Evolutionary conservation across 2,329 filamentous ascomycete genomes (phyloP), one percentile per base, ranked within the genome.

Genomic region (Phaeosphaeria sp.): DNA sequence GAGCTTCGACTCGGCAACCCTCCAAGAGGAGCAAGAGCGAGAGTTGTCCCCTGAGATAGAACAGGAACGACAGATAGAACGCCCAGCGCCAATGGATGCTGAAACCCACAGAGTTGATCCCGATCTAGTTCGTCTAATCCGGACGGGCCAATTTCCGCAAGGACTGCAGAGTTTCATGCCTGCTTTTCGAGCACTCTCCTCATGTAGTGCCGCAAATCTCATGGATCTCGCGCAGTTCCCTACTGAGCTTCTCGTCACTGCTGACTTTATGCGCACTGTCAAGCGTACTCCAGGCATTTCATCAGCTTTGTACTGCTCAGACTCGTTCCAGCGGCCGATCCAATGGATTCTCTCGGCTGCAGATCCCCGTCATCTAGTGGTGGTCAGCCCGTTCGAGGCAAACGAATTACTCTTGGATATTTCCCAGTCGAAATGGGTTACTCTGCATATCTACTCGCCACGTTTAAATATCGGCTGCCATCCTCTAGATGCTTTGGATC

Each of bases 21-120:
- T 90, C 0, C 76, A 85, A 2, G 87, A 91, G 64, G 89, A 92
- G 56, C 87, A 91, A 62, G 89, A 92, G 67, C 81, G 89, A 0
- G 89, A 91, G 60, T 77, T 92, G 0, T 80, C 85, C 0, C 87
- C 86, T 0, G 89, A 92, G 59, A 81, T 85, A 0, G 86, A 91
- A 62, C 75, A 83, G 22, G 86, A 91, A 64, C 77, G 81, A 1
- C 76, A 90, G 49, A 63, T 85, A 0, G 78, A 90, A 60, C 78
- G 77, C 1, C 84, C 86, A 0, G 66, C 71, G 0, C 56, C 71
- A 0, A 77, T 78, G 0, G 41, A 64, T 0, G 79, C 87, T 0
- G 66, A 60, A 0, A 1, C 9, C 0, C 84, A 89, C 47, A 2
- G 0, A 0, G 11, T 87, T 0, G 80, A 87, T 51, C 13, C 54